Base-by-base conservation (phyloP, 192 early-diverging fungal species). In the Umbelopsis isabellina region DNA sequence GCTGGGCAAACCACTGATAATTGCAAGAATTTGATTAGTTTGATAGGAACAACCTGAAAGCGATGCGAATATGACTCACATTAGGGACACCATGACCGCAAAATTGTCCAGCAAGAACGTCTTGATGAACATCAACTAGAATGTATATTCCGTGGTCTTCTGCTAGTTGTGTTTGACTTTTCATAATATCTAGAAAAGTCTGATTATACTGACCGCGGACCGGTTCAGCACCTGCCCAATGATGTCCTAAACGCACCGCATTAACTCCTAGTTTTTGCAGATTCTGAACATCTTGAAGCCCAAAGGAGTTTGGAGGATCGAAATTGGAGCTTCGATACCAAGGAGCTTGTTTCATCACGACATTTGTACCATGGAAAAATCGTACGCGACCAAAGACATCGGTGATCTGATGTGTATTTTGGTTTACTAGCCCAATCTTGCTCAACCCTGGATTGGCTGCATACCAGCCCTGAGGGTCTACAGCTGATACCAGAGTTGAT, bases 151-250 rank as follows among this genome's bases (percentile, higher is more conserved):
- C 80, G 21, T 85, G 77, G 1, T 74, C 77, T 35, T 83, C 80
- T 22, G 84, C 82, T 58, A 79, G 69, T 66, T 82, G 66, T 12
- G 86, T 84, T 65, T 87, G 86, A 5, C 67, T 46, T 10, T 76
- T 61, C 46, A 88, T 84, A 44, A 85, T 76, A 22, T 82, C 78
- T 7, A 91, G 68, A 52, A 86, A 91, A 0, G 80, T 84, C 22
- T 81, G 69, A 55, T 86, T 84, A 75, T 86, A 88, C 47, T 84
- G 71, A 10, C 85, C 87, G 2, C 83, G 75, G 8, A 76, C 77
- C 21, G 89, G 89, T 49, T 91, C 89, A 16, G 83, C 86, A 46
- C 87, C 89, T 12, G 87, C 82, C 89, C 89, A 91, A 68, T 84
- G 80, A 18, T 72, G 72, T 44, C 76, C 77, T n/a, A 78, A 79